phyloP scores from a whole-genome alignment of 169 alveolate genomes.

The Cryptosporidium andersoni region DNA sequence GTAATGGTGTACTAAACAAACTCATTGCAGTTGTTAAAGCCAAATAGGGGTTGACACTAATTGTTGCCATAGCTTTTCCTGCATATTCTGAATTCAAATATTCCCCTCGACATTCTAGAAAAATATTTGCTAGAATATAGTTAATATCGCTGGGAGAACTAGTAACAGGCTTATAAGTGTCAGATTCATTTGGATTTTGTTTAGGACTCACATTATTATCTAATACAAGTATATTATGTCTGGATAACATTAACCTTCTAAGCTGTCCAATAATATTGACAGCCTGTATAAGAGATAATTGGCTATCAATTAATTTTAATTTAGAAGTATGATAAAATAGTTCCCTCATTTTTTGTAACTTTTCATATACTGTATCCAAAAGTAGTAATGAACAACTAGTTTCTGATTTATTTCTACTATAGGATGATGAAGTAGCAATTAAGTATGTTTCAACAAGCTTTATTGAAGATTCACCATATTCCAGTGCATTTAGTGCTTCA shows the following conservation, averaged over 20 bases:
- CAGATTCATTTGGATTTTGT: neutral
- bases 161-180: neutral
- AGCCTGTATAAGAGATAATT: constrained; percentile 20
- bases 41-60: constrained; percentile 10
- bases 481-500: constrained; percentile 58
- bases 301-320: constrained; percentile 11
- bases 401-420: neutral
- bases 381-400: neutral
- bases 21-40: constrained; percentile 18
- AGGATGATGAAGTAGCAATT: neutral
- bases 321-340: constrained; percentile 14
- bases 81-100: constrained; percentile 14
- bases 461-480: constrained; percentile 46
- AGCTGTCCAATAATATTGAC: constrained; percentile 40
- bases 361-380: constrained; percentile 8
- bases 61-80: neutral
- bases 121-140: constrained; percentile 23
- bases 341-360: neutral
- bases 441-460: constrained; percentile 20
- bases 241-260: constrained; percentile 21
- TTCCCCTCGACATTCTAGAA: constrained; percentile 31
- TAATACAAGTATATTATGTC: neutral
- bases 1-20: constrained; percentile 11
- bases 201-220: neutral
- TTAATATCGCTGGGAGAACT: neutral